These are phyloP conservation scores for Pseudohalonectria lignicola DNA, from an alignment of 2,329 filamentous ascomycete species.

Conservation along the genomic window DNA sequence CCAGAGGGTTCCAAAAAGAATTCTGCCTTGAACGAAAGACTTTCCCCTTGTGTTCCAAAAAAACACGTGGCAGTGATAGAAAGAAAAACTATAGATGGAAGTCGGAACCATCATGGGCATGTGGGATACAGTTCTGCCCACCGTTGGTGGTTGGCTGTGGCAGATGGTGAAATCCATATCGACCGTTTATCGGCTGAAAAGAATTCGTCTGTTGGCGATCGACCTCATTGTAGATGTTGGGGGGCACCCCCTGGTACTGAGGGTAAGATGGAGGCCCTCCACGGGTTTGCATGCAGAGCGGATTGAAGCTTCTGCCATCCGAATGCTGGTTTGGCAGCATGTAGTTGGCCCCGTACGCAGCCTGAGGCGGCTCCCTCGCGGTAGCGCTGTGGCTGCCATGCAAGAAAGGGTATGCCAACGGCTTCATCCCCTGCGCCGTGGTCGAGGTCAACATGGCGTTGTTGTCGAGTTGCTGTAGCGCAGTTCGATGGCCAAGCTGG, in stretches of 20 bases:
- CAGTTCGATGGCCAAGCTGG: slow-evolving; percentile 4
- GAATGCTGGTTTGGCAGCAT: slow-evolving; percentile 1
- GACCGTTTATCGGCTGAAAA: slow-evolving; percentile 16
- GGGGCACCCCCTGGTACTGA: slow-evolving; percentile 9
- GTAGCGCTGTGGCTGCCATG: too few relatives aligned
- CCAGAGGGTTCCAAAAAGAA: too few relatives aligned
- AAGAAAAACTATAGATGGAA: too few relatives aligned
- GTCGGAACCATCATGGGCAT: too few relatives aligned
- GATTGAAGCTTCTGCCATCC: slow-evolving; percentile 1
- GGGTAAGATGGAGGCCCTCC: slow-evolving; percentile 7
- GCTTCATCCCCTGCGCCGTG: slow-evolving; percentile 4
- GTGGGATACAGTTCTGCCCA: too few relatives aligned
- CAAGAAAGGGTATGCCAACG: slow-evolving; percentile 3
- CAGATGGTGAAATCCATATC: too few relatives aligned
- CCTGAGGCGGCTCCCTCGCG: too few relatives aligned
- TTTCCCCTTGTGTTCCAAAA: too few relatives aligned
- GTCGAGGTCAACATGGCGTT: slow-evolving; percentile 6
- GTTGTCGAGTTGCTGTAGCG: slow-evolving; percentile 8
- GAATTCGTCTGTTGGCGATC: slow-evolving; percentile 8
- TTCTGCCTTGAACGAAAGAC: too few relatives aligned
- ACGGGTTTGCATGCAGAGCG: slow-evolving; percentile 5
- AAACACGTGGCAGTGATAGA: too few relatives aligned
- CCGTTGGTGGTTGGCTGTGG: too few relatives aligned
- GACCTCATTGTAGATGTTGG: too few relatives aligned
- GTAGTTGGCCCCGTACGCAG: slow-evolving; percentile 3